Conservation (phyloP, 768 basidiomycete species). For the Lentinula detonsa region DNA sequence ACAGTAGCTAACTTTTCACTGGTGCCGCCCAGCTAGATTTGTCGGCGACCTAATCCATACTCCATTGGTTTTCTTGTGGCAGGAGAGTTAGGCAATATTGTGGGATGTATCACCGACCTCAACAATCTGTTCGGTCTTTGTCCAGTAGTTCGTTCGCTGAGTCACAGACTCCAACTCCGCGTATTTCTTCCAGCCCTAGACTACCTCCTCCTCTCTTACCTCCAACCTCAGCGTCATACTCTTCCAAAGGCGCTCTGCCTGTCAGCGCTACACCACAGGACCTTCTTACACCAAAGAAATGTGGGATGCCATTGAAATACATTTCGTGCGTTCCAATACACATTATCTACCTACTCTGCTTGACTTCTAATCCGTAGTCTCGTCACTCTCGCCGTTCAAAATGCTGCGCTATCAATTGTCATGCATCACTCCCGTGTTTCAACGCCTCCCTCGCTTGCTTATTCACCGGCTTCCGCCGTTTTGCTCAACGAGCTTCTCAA, state of each 20-base stretch:
- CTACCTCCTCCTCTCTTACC: constrained; percentile 50
- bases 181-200: constrained; percentile 27
- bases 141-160: constrained; percentile 23
- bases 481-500: constrained; percentile 93
- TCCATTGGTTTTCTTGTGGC: background rate
- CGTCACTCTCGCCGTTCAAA: constrained; percentile 88
- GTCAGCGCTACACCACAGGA: constrained; percentile 21
- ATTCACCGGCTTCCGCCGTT: constrained; percentile 93
- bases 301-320: constrained; percentile 74
- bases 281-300: constrained; percentile 43
- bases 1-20: background rate
- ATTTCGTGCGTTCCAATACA: constrained; percentile 58
- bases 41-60: background rate
- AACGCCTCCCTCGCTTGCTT: constrained; percentile 67
- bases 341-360: background rate
- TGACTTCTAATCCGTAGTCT: constrained; percentile 35
- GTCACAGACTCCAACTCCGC: constrained; percentile 25
- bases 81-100: background rate
- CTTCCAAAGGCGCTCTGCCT: constrained; percentile 27
- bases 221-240: constrained; percentile 34
- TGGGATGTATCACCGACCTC: constrained; percentile 54
- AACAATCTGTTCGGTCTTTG: constrained; percentile 49
- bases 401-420: constrained; percentile 91
- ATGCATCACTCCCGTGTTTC: constrained; percentile 99
- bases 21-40: background rate